Conservation (phyloP, 169 alveolate genomes). For the Miamiensis avidus region DNA sequence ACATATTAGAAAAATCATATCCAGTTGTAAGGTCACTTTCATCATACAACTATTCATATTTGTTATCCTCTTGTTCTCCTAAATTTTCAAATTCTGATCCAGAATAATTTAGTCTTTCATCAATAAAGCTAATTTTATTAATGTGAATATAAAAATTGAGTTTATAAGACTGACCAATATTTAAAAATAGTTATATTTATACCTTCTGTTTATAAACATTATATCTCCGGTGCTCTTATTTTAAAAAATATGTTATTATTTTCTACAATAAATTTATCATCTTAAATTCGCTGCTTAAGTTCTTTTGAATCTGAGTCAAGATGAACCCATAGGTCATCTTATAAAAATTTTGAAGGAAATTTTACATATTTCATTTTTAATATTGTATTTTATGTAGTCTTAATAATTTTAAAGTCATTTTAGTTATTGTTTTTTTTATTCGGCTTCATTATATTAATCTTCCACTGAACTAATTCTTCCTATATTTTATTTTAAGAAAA, state of each 20-base stretch:
- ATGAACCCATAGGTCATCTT: no score
- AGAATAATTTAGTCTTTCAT: conserved; percentile 21
- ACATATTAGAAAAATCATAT: conserved; percentile 37
- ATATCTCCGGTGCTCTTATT: neutral
- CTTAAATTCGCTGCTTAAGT: neutral
- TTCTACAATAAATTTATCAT: conserved; percentile 22
- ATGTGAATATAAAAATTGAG: conserved; percentile 1
- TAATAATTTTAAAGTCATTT: no score
- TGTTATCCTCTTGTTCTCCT: conserved; percentile 21
- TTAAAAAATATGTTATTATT: conserved; percentile 16
- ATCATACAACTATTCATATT: conserved; percentile 30
- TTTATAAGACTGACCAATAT: neutral
- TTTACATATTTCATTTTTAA: no score
- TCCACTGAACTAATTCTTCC: no score
- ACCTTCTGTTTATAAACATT: neutral
- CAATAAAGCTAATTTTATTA: conserved; percentile 28
- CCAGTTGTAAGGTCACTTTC: neutral
- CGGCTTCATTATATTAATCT: no score
- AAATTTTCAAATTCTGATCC: neutral
- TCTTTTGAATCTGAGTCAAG: conserved; percentile 16
- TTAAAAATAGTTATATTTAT: no score
- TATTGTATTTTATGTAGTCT: no score
- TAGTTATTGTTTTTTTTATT: no score
- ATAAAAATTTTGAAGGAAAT: no score
- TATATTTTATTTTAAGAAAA: no score